Conservation (phyloP, 495 filamentous ascomycete genomes). For the Xylaria sp. region DNA sequence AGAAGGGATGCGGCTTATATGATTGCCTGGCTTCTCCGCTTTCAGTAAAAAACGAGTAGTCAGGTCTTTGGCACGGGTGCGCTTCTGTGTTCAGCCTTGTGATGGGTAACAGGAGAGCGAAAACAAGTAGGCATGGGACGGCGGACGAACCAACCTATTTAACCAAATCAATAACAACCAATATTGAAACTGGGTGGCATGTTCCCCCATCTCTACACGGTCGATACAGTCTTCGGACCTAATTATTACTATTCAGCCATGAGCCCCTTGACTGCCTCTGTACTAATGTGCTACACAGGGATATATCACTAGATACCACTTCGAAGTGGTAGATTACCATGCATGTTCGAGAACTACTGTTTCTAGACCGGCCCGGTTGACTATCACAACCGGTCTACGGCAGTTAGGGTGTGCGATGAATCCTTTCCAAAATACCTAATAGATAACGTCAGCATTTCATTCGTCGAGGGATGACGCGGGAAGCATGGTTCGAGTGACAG, state of each 20-base stretch:
- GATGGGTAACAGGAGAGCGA: neutral
- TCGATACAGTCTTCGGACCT: constrained; percentile 1
- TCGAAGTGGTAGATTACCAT: constrained; percentile 18
- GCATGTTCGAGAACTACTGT: constrained; percentile 25
- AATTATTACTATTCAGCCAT: neutral
- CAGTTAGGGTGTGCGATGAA: constrained; percentile 16
- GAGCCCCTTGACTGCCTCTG: constrained; percentile 22
- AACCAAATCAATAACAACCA: constrained; percentile 13
- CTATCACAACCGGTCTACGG: constrained; percentile 25
- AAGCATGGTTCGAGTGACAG: constrained; percentile 26
- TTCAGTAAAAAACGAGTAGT: constrained; percentile 2
- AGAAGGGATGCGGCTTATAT: constrained; percentile 8
- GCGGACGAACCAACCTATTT: constrained; percentile 16
- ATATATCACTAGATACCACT: constrained; percentile 21
- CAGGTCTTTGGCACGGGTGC: constrained; percentile 5
- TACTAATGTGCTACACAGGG: constrained; percentile 7
- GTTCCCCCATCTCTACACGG: neutral
- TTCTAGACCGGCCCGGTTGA: constrained; percentile 22
- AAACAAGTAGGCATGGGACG: constrained; percentile 2
- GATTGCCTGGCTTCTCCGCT: constrained; percentile 5
- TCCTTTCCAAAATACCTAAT: constrained; percentile 2
- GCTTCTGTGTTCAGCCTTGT: constrained; percentile 17
- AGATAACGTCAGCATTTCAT: constrained; percentile 28
- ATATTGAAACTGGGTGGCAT: neutral
- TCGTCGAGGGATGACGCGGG: constrained; percentile 19